Percentiles rank a stretch among this genome's conserved stretches.
phyloP scores from a whole-genome alignment of 208 protist genomes.

The Crithidia bombi region DNA sequence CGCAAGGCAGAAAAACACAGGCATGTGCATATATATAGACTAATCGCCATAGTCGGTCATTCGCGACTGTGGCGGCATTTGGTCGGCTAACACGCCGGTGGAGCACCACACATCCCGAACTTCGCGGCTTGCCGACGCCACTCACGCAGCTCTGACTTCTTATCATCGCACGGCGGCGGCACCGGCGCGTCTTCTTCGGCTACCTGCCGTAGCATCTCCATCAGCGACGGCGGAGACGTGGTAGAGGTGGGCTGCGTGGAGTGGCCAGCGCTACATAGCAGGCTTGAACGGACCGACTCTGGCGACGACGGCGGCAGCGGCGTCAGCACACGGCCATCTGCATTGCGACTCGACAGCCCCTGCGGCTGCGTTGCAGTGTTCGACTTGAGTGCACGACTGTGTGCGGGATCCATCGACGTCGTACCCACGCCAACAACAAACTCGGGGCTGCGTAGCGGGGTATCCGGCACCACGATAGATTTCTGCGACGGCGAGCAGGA shows the following conservation, averaged over 20 bases:
- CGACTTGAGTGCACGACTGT: not conserved
- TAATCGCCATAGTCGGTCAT: too few species aligned
- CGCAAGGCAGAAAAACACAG: conserved; percentile 10
- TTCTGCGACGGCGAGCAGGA: conserved; percentile 4
- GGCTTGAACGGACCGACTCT: not conserved
- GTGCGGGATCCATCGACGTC: not conserved
- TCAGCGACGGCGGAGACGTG: conserved; percentile 3
- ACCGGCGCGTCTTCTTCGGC: conserved; percentile 21
- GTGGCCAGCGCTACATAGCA: not conserved
- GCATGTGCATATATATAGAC: too few species aligned
- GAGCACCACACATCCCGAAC: conserved; percentile 6
- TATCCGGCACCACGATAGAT: not conserved
- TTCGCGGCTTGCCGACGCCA: conserved; percentile 40
- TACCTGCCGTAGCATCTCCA: conserved; percentile 27
- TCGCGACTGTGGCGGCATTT: too few species aligned
- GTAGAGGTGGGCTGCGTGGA: not conserved
- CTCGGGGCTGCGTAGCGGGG: not conserved
- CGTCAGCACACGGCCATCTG: not conserved
- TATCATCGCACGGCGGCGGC: conserved; percentile 6
- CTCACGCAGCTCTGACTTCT: conserved; percentile 37
- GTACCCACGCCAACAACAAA: not conserved
- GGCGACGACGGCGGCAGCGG: conserved; percentile 3
- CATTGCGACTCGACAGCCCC: not conserved
- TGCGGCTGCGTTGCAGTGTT: not conserved
- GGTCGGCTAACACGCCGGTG: not conserved